A percentile compares a stretch with the other conserved stretches of the same genome.
Evolutionary conservation across 192 early-diverging fungal genomes (phyloP).

Genomic region (Paraglomus occultum): DNA sequence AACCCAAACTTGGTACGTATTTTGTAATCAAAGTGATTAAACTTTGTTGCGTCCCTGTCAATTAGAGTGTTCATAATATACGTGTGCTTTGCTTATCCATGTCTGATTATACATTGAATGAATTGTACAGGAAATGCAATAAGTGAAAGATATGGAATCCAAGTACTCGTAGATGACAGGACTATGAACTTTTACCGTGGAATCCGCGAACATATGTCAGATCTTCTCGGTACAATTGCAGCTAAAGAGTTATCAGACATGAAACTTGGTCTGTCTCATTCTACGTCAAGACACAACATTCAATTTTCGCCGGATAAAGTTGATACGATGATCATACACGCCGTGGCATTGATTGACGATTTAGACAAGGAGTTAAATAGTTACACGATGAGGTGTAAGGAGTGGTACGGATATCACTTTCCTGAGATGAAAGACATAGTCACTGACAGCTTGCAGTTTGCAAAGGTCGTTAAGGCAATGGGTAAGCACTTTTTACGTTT

Average conservation of each 20-base stretch:
- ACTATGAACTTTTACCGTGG: slow-evolving; percentile 92
- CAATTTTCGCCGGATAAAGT: slow-evolving; percentile 99
- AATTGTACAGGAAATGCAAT: slow-evolving; percentile 43
- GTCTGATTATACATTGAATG: background rate
- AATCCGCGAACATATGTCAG: slow-evolving; percentile 86
- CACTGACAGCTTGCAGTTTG: slow-evolving; percentile 88
- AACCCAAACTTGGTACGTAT: slow-evolving; percentile 86
- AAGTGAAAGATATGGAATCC: slow-evolving; percentile 71
- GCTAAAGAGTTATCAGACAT: slow-evolving; percentile 89
- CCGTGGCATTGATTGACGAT: slow-evolving; percentile 92
- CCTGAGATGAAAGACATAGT: slow-evolving; percentile 98
- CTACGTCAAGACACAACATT: slow-evolving; percentile 97
- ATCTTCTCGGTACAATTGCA: slow-evolving; percentile 86
- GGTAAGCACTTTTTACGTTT: no score
- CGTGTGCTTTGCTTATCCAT: background rate
- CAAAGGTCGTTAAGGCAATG: slow-evolving; percentile 76
- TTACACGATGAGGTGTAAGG: slow-evolving; percentile 91
- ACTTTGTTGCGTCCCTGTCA: no score
- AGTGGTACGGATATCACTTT: slow-evolving; percentile 99
- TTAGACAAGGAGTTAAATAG: slow-evolving; percentile 99
- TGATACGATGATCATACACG: slow-evolving; percentile 91
- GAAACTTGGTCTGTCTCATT: slow-evolving; percentile 97
- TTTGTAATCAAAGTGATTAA: background rate
- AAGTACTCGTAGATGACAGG: slow-evolving; percentile 78
- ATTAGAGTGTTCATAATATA: background rate